Evolutionary conservation across 2,329 filamentous ascomycete species (phyloP).

Genomic region (Xylaria hypoxylon): DNA sequence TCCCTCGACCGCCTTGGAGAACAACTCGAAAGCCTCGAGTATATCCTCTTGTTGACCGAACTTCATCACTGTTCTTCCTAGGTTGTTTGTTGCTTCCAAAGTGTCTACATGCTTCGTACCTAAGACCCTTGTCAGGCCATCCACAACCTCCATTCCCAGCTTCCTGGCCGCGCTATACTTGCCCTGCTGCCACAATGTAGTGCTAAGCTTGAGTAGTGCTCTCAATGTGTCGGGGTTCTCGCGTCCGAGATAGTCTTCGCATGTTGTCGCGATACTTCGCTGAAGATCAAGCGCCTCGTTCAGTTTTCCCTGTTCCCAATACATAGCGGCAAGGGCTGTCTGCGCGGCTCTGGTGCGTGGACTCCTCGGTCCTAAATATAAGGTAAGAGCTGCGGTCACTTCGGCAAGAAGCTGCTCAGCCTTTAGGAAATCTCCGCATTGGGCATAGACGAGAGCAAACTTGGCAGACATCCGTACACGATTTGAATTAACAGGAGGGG

Average conservation of each 20-base stretch:
- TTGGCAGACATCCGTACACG: slow-evolving; percentile 23
- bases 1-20: slow-evolving; percentile 7
- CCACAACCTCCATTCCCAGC: slow-evolving; percentile 11
- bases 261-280: neutral
- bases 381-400: slow-evolving; percentile 1
- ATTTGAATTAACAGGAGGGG: no score
- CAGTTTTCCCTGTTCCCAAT: slow-evolving; percentile 10
- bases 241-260: slow-evolving; percentile 15
- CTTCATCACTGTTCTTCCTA: slow-evolving; percentile 2
- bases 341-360: slow-evolving; percentile 11
- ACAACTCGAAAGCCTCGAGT: neutral
- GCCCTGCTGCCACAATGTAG: slow-evolving; percentile 16
- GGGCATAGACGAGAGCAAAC: slow-evolving; percentile 22
- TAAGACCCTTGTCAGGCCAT: neutral
- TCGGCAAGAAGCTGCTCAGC: slow-evolving; percentile 9
- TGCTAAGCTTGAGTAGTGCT: slow-evolving; percentile 10
- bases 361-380: neutral
- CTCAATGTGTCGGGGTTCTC: slow-evolving; percentile 7
- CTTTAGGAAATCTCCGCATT: slow-evolving; percentile 3
- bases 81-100: slow-evolving; percentile 19
- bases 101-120: slow-evolving; percentile 5
- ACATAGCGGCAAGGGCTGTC: neutral
- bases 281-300: slow-evolving; percentile 18
- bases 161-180: slow-evolving; percentile 7
- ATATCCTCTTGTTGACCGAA: slow-evolving; percentile 1